A percentile compares a stretch with the other conserved stretches of the same genome.
Evolutionary conservation across 306 rosid genomes (phyloP).

Genomic region (Rubus idaeus): DNA sequence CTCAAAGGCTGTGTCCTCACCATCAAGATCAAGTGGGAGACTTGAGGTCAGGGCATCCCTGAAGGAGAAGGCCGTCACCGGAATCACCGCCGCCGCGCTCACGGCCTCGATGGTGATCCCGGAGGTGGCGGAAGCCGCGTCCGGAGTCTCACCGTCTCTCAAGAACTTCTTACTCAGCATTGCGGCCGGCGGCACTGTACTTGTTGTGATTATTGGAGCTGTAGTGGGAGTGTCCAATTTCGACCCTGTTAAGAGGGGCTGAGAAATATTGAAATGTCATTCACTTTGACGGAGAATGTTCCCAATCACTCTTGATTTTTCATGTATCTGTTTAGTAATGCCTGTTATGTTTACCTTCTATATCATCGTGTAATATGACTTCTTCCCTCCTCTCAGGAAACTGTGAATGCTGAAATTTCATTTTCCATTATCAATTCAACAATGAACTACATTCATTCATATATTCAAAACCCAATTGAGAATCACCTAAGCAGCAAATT

Average conservation of each 20-base stretch:
- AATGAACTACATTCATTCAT: background rate
- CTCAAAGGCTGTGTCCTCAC: conserved; percentile 33
- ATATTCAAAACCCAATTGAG: background rate
- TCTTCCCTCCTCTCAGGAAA: conserved; percentile 21
- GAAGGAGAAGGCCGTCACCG: conserved; percentile 83
- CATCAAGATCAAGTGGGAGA: conserved; percentile 40
- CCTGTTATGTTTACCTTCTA: conserved; percentile 19
- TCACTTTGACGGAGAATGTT: conserved; percentile 5
- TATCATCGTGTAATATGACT: conserved; percentile 37
- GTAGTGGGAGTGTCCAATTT: conserved; percentile 84
- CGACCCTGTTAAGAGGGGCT: conserved; percentile 88
- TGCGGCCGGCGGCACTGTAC: conserved; percentile 78
- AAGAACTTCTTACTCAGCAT: conserved; percentile 98
- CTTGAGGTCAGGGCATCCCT: conserved; percentile 68
- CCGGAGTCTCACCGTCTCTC: conserved; percentile 69
- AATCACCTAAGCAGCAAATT: background rate
- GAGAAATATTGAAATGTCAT: conserved; percentile 17
- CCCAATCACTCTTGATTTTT: conserved; percentile 25
- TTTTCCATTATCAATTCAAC: background rate
- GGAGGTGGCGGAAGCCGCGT: conserved; percentile 90
- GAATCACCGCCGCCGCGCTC: conserved; percentile 69
- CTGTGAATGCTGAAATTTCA: conserved; percentile 31
- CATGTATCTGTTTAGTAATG: conserved; percentile 37
- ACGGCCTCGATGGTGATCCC: conserved; percentile 80
- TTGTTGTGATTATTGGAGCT: conserved; percentile 58